Evolutionary conservation across 495 filamentous ascomycete genomes (phyloP), one percentile per base, ranked within the genome.

Genomic region (Penicillium antarcticum): DNA sequence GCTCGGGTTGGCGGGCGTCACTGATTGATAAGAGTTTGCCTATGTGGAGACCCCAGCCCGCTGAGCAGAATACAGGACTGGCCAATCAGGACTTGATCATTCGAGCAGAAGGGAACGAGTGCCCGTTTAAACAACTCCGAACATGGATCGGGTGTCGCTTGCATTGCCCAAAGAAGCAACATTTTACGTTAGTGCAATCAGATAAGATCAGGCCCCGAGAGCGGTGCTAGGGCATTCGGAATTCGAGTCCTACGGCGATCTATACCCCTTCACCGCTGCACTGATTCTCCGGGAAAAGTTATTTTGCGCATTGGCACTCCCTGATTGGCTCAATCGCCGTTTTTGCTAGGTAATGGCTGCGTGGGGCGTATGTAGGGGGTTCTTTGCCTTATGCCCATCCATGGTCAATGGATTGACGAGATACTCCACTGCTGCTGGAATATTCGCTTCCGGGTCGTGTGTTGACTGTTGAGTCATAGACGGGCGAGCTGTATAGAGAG

Each of bases 171-270:
- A 5, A 29, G 36, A 48, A 29, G 45, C 38, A 32, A 29, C 26
- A 29, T 7, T 29, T 29, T 29, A 12, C 42, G 24, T 48, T 62
- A 62, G 62, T 54, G 57, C 60, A 46, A 66, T 66, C 62, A 55
- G 62, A 66, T 66, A 66, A 66, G 62, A 65, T 65, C 58, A 57
- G 33, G 40, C 44, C 42, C 53, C 54, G 58, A 61, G 45, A 51
- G 42, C 54, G 50, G 53, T 43, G n/a, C 14, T 46, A 51, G 48
- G 38, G 41, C 50, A 42, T 17, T 14, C 50, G 21, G 34, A 34
- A 38, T 48, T 47, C 31, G 29, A 36, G 36, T 37, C 26, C 54
- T 35, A 32, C 36, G 62, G 48, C 53, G 56, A 65, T 65, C 62
- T 39, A 57, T 59, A 16, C 51, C 47, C 21, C 9, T 43, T 57